phyloP scores from a whole-genome alignment of 139 green algal species.

The Protoeuglena noctilucae region DNA sequence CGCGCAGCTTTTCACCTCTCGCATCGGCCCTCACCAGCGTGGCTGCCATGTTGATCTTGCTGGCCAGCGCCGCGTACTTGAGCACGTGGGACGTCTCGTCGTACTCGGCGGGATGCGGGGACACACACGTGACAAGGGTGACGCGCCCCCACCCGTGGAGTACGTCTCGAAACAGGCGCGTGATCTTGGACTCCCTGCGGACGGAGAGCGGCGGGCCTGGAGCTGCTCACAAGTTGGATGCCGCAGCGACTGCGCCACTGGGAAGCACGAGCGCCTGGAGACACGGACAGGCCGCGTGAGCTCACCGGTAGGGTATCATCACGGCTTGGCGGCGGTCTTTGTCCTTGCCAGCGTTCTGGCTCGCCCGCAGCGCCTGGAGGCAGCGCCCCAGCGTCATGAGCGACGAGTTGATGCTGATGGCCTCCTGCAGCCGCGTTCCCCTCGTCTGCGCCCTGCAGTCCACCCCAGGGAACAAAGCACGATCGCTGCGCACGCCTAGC shows the following conservation, averaged over 20 bases:
- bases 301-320: too few species aligned
- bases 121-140: conserved; percentile 49
- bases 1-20: too few species aligned
- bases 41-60: conserved; percentile 28
- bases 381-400: conserved; percentile 62
- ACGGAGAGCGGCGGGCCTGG: background rate
- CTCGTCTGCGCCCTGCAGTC: background rate
- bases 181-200: too few species aligned
- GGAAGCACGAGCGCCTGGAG: too few species aligned
- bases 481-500: background rate
- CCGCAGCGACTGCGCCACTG: too few species aligned
- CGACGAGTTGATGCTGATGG: conserved; percentile 56
- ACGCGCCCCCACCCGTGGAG: conserved; percentile 53
- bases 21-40: too few species aligned
- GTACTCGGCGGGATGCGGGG: conserved; percentile 31
- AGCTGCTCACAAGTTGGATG: too few species aligned
- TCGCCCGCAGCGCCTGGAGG: conserved; percentile 55
- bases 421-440: conserved; percentile 22
- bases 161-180: conserved; percentile 33
- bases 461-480: conserved; percentile 3
- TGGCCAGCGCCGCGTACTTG: conserved; percentile 30
- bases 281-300: too few species aligned
- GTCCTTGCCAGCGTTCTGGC: too few species aligned
- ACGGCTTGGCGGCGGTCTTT: too few species aligned
- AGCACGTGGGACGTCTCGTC: conserved; percentile 50